Evolutionary conservation across 768 basidiomycete species (phyloP), one percentile per base, ranked within the genome.

Genomic region (Suillus brevipes): DNA sequence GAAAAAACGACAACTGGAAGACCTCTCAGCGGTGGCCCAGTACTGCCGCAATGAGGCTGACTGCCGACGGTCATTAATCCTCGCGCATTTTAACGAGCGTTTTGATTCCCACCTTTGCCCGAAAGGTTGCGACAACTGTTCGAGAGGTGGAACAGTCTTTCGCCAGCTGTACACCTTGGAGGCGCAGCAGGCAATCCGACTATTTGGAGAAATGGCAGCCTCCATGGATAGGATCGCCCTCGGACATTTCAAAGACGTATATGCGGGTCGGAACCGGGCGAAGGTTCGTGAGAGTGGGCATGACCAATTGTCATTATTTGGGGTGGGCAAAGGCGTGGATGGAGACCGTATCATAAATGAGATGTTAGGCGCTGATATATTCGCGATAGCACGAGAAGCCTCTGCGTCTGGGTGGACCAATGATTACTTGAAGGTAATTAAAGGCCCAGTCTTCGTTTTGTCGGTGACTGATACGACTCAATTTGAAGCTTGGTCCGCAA

Each of bases 61-160:
- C 68, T 99, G 97, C 71, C 89, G 97, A 16, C 89, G 97, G 3
- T 82, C 85, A 6, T 92, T 94, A 69, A 80, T 98, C n/a, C 85
- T 99, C 20, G 83, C 84, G n/a, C 92, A 93, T 75, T 99, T 97
- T 70, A 88, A 87, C 66, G 93, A 99, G 74, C 79, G 80, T 10
- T 98, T 98, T 76, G 84, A 89, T 65, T 78, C 83, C 38, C 78
- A 73, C 31, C 68, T 86, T 18, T 99, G 97, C 72, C 75, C 84
- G 43, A 79, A 81, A 47, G 82, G 83, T 5, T 99, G 97, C 75
- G 92, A 99, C 75, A 95, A 93, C 67, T 99, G 97, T 73, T 77
- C 83, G 50, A 79, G 84, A 60, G 79, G 80, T 38, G 78, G 81
- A 18, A 80, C 78, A 10, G 69, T 82, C 6, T 72, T 82, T 20